Evolutionary conservation across 2,329 filamentous ascomycete genomes (phyloP).

Genomic region (Diplodia corticola): DNA sequence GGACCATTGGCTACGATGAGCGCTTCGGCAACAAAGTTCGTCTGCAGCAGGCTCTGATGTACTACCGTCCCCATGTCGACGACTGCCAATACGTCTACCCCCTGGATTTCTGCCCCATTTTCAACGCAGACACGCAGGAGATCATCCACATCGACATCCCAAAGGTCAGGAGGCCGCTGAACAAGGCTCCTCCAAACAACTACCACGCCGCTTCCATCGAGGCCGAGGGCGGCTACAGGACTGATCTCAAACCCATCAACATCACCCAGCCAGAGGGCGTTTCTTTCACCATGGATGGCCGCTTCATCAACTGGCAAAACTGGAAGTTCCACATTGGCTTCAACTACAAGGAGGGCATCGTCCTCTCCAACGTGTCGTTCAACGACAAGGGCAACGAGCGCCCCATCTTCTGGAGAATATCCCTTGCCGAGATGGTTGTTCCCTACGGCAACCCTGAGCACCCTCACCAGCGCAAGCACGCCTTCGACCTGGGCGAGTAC

Average conservation of each 20-base stretch:
- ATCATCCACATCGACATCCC: constrained; percentile 85
- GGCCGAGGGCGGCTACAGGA: constrained; percentile 72
- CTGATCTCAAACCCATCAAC: constrained; percentile 79
- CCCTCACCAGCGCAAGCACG: constrained; percentile 78
- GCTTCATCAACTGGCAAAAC: constrained; percentile 84
- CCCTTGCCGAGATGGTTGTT: constrained; percentile 90
- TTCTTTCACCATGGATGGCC: constrained; percentile 75
- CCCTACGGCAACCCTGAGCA: constrained; percentile 81
- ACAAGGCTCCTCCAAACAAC: constrained; percentile 70
- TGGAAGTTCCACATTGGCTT: constrained; percentile 93
- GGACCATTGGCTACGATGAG: constrained; percentile 94
- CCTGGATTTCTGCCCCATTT: constrained; percentile 92
- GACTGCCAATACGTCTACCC: constrained; percentile 90
- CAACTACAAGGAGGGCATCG: constrained; percentile 90
- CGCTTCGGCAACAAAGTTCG: constrained; percentile 76
- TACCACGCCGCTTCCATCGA: constrained; percentile 76
- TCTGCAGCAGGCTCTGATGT: constrained; percentile 92
- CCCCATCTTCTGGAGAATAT: constrained; percentile 84
- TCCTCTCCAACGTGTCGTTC: constrained; percentile 86
- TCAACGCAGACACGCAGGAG: constrained; percentile 73
- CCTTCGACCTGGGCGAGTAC: constrained; percentile 79
- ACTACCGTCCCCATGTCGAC: constrained; percentile 83
- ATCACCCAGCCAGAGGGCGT: constrained; percentile 88
- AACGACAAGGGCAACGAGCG: constrained; percentile 77
- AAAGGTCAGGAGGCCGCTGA: constrained; percentile 72